Evolutionary conservation across 331 rosid genomes (phyloP).

Genomic region (Phaseolus coccineus): DNA sequence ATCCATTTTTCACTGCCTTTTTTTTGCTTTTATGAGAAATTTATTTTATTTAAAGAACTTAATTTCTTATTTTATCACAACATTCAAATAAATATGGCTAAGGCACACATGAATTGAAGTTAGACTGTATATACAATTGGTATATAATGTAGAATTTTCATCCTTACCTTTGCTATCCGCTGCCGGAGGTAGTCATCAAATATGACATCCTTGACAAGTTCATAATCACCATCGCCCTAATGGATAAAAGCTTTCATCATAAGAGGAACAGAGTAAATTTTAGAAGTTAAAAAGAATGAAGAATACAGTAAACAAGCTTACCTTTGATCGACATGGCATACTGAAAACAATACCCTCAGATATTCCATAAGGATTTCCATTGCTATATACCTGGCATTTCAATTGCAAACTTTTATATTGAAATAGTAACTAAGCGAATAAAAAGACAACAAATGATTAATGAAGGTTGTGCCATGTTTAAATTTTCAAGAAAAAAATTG

Average conservation of each 20-base stretch:
- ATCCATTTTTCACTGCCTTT: slow-evolving; percentile 53
- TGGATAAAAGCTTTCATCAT: slow-evolving; percentile 19
- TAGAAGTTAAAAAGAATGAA: slow-evolving; percentile 20
- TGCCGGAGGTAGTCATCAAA: slow-evolving; percentile 81
- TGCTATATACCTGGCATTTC: slow-evolving; percentile 73
- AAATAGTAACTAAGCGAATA: slow-evolving; percentile 6
- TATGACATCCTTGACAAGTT: slow-evolving; percentile 76
- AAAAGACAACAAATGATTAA: not conserved
- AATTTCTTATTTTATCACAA: not conserved
- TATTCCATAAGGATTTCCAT: slow-evolving; percentile 92
- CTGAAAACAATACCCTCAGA: slow-evolving; percentile 92
- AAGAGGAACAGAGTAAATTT: not conserved
- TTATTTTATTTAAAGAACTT: not conserved
- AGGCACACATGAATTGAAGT: not conserved
- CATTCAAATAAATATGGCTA: not conserved
- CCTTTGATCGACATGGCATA: slow-evolving; percentile 97
- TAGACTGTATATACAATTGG: not conserved
- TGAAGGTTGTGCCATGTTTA: not conserved
- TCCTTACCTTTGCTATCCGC: slow-evolving; percentile 70
- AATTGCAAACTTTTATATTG: slow-evolving; percentile 24
- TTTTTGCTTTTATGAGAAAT: not conserved
- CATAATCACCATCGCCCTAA: slow-evolving; percentile 97
- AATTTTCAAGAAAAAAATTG: not conserved
- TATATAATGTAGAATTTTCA: not conserved
- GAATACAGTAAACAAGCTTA: slow-evolving; percentile 45